Evolutionary conservation across 108 stramenopile genomes (phyloP), one percentile per base, ranked within the genome.

Genomic region (Nitzschia sp.): DNA sequence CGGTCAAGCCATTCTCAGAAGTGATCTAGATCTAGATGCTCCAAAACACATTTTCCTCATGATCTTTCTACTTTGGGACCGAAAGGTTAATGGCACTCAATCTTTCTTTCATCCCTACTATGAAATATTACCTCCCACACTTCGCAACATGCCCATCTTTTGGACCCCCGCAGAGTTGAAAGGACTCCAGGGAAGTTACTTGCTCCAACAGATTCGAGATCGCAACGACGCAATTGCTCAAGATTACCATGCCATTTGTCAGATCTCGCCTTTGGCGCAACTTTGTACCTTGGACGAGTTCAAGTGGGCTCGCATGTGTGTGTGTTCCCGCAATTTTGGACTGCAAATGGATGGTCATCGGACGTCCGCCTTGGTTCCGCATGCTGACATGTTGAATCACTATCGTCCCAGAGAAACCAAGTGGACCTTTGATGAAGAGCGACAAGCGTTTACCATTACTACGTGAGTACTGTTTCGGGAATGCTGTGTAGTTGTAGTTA

Each of bases 381-480:
- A 98, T 65, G 97, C 97, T 8, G 99, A 99, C 75, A 99, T 99
- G 99, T 84, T 99, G 21, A 99, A 99, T 83, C 99, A 99, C 76
- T 93, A 90, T 65, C 88, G 96, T 9, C 99, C 99, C 8, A 80
- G 99, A 40, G 97, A 99, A 67, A 99, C 99, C 22, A 97, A 97
- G 73, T 99, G 99, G 99, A 97, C 97, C 14, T 99, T 93, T 84
- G 95, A 97, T 69, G 96, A 98, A 59, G 90, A 88, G 12, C 81
- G 76, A 5, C 95, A 97, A 71, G 92, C 87, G n/a, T 99, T 99
- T 75, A 98, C 98, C 11, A 98, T 98, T 65, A 97, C 96, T 8
- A 89, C 97, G 61, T 76, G 65, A 58, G 81, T 82, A 3, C 21
- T 21, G 29, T 29, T 21, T n/a, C n/a, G n/a, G 15, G 1, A 34